Evolutionary conservation across 108 stramenopile species (phyloP).

Genomic region (Thalassiosira profunda): DNA sequence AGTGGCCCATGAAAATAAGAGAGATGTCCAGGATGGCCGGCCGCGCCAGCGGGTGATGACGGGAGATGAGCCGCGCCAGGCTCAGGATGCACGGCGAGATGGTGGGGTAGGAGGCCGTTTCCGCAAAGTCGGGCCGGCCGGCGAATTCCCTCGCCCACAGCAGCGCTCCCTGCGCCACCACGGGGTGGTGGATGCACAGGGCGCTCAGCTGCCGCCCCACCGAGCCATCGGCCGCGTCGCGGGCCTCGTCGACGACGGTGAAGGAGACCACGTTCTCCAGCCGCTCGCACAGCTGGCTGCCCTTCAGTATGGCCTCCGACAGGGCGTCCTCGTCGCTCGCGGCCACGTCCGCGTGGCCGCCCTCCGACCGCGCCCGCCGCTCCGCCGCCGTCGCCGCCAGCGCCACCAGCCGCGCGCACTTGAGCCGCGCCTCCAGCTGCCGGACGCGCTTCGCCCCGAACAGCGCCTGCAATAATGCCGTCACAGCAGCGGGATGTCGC

Average conservation of each 20-base stretch:
- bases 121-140: slow-evolving; percentile 66
- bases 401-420: slow-evolving; percentile 77
- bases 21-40: slow-evolving; percentile 64
- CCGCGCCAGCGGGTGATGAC: slow-evolving; percentile 76
- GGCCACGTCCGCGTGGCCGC: slow-evolving; percentile 10
- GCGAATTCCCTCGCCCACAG: slow-evolving; percentile 83
- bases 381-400: slow-evolving; percentile 71
- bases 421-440: slow-evolving; percentile 48
- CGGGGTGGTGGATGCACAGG: slow-evolving; percentile 66
- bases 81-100: slow-evolving; percentile 81
- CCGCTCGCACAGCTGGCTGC: slow-evolving; percentile 79
- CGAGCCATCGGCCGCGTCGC: slow-evolving; percentile 33
- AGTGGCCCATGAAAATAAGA: slow-evolving; percentile 72
- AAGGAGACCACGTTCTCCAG: slow-evolving; percentile 88
- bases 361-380: slow-evolving; percentile 20
- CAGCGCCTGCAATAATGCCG: slow-evolving; percentile 61
- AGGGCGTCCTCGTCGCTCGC: slow-evolving; percentile 59
- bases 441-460: slow-evolving; percentile 59
- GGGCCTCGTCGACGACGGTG: slow-evolving; percentile 52
- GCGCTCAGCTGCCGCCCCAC: slow-evolving; percentile 70
- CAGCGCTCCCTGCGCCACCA: slow-evolving; percentile 76
- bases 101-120: slow-evolving; percentile 78
- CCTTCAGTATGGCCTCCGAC: slow-evolving; percentile 54
- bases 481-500: slow-evolving; percentile 64
- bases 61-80: slow-evolving; percentile 60